Percentiles rank a stretch among this genome's conserved stretches.
phyloP scores from a whole-genome alignment of 225 moss, liverwort and hornwort genomes.

The Physcomitrellopsis africana region DNA sequence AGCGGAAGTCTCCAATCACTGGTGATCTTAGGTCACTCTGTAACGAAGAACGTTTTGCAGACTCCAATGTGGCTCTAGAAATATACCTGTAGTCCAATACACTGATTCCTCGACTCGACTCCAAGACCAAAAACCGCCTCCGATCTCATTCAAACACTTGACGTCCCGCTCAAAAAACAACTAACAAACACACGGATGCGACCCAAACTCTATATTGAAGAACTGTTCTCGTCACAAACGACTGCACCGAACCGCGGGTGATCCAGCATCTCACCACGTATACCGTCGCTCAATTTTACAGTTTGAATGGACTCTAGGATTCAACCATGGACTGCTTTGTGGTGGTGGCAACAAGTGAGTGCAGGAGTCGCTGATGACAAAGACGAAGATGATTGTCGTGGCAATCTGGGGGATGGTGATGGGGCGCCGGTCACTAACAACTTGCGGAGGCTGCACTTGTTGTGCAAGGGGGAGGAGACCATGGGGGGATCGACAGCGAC shows the following conservation, averaged over 20 bases:
- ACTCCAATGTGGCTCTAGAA: conserved; percentile 4
- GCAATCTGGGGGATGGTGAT: conserved; percentile 2
- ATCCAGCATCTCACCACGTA: no score
- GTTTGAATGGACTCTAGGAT: neutral
- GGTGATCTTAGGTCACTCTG: neutral
- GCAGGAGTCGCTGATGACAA: no score
- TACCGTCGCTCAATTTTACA: no score
- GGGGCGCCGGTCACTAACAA: neutral
- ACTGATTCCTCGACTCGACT: conserved; percentile 1
- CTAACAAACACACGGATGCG: neutral
- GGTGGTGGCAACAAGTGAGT: conserved; percentile 1
- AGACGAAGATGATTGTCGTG: neutral
- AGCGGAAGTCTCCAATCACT: neutral
- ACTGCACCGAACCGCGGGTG: neutral
- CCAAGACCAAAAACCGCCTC: neutral
- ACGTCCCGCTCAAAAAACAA: neutral
- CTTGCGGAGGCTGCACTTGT: neutral
- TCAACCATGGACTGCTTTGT: conserved; percentile 16
- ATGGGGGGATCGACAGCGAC: neutral
- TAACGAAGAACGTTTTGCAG: neutral
- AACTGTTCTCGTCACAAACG: neutral
- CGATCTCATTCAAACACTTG: no score
- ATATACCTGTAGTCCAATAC: neutral
- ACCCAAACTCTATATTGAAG: neutral
- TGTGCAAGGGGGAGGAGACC: neutral